A percentile compares a stretch with the other conserved stretches of the same genome.
Conservation (phyloP, 257 asterid genomes). For the Anisodus tanguticus region DNA sequence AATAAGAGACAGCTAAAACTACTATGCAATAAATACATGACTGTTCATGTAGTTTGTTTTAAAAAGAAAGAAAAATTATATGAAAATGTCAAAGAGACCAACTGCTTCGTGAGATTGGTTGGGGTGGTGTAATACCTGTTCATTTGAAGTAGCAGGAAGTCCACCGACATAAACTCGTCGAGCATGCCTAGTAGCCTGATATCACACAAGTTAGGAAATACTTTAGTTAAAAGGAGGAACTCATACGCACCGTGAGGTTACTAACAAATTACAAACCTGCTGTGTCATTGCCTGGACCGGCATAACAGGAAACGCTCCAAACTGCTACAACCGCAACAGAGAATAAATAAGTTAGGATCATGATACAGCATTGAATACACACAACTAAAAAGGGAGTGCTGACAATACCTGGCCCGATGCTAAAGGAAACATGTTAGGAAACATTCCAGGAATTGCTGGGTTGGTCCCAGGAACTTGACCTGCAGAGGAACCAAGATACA, state of each 20-base stretch:
- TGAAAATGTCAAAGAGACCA: background rate
- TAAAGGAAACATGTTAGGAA: conserved; percentile 78
- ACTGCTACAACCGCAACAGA: conserved; percentile 48
- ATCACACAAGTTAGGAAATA: conserved; percentile 32
- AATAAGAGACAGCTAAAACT: background rate
- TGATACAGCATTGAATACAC: conserved; percentile 3
- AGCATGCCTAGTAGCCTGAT: conserved; percentile 96
- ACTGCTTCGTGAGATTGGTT: conserved; percentile 8
- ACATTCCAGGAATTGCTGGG: conserved; percentile 78
- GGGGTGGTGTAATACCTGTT: conserved; percentile 61
- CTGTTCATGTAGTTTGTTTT: background rate
- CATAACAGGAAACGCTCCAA: conserved; percentile 74
- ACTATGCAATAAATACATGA: background rate
- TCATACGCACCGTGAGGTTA: background rate
- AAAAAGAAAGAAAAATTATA: background rate
- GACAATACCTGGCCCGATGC: conserved; percentile 71
- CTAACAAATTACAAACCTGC: conserved; percentile 61
- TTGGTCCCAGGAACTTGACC: conserved; percentile 80
- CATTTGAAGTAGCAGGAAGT: conserved; percentile 90
- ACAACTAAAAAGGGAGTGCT: background rate
- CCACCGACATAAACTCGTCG: conserved; percentile 98
- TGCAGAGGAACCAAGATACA: conserved; percentile 52
- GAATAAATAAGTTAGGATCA: conserved; percentile 28
- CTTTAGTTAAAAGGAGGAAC: background rate
- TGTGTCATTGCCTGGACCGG: conserved; percentile 98